Conservation (phyloP, 768 basidiomycete genomes). For the Amanita jacksonii region DNA sequence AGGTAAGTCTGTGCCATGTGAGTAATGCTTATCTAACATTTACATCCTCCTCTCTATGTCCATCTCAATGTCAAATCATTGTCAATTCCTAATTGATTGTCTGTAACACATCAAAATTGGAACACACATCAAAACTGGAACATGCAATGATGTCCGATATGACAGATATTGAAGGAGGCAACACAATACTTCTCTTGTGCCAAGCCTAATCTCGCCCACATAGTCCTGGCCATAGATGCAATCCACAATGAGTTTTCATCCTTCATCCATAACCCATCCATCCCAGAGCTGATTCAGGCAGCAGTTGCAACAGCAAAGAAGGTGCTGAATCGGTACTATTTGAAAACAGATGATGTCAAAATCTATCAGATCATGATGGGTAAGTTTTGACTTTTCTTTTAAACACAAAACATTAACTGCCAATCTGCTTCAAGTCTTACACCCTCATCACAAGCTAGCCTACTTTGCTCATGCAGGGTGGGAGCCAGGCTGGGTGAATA, state of each 20-base stretch:
- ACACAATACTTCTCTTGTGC: conserved; percentile 19
- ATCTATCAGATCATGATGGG: conserved; percentile 20
- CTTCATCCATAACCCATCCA: conserved; percentile 1
- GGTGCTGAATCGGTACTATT: conserved; percentile 20
- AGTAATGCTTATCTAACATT: neutral
- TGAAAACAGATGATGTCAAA: conserved; percentile 14
- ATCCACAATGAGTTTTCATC: conserved; percentile 15
- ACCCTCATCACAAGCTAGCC: conserved; percentile 24
- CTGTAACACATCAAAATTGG: neutral
- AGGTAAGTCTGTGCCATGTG: conserved; percentile 14
- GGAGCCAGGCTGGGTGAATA: conserved; percentile 20
- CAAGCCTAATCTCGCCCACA: conserved; percentile 16
- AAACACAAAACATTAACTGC: neutral
- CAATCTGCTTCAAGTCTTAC: conserved; percentile 22
- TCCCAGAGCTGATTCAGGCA: conserved; percentile 11
- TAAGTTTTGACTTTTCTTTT: conserved; percentile 10
- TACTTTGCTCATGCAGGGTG: conserved; percentile 23
- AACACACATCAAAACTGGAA: neutral
- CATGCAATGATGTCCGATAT: neutral
- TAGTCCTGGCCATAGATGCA: conserved; percentile 27
- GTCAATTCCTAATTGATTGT: neutral
- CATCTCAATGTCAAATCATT: neutral
- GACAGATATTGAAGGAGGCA: conserved; percentile 1
- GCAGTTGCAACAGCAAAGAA: conserved; percentile 15
- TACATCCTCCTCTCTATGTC: neutral